phyloP scores from a whole-genome alignment of 768 basidiomycete genomes.

The Leccinum ochraceum region DNA sequence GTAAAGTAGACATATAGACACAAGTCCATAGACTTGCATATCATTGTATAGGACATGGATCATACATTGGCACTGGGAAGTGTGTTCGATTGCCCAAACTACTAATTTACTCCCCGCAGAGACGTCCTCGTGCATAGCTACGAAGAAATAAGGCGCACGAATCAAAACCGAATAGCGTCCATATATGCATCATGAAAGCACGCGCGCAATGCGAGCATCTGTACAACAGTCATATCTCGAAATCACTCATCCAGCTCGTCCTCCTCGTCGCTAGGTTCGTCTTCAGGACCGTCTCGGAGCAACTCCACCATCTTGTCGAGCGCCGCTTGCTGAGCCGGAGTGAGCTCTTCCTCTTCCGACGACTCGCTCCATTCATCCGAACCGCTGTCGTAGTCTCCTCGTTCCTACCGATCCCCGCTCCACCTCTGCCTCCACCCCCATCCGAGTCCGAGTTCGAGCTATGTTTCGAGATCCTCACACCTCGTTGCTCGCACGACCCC shows the following conservation, averaged over 20 bases:
- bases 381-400: conserved; percentile 24
- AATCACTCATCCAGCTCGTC: conserved; percentile 53
- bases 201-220: neutral
- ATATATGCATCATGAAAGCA: too few relatives aligned
- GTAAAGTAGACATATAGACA: neutral
- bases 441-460: conserved; percentile 39
- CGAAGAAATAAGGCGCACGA: too few relatives aligned
- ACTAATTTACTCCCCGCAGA: conserved; percentile 33
- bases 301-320: conserved; percentile 67
- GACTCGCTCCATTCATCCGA: conserved; percentile 33
- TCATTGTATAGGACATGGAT: neutral
- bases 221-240: neutral
- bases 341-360: conserved; percentile 47
- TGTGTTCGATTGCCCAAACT: neutral
- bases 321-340: conserved; percentile 55
- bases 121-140: conserved; percentile 33
- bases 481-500: too few relatives aligned
- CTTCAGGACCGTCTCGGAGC: conserved; percentile 49
- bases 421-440: conserved; percentile 21
- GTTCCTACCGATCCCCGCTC: conserved; percentile 25
- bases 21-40: neutral
- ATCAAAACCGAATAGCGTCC: too few relatives aligned
- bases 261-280: conserved; percentile 36
- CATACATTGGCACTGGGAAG: conserved; percentile 21
- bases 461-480: conserved; percentile 45